Base-by-base conservation (phyloP, 768 basidiomycete species). In the Auricularia sp. region DNA sequence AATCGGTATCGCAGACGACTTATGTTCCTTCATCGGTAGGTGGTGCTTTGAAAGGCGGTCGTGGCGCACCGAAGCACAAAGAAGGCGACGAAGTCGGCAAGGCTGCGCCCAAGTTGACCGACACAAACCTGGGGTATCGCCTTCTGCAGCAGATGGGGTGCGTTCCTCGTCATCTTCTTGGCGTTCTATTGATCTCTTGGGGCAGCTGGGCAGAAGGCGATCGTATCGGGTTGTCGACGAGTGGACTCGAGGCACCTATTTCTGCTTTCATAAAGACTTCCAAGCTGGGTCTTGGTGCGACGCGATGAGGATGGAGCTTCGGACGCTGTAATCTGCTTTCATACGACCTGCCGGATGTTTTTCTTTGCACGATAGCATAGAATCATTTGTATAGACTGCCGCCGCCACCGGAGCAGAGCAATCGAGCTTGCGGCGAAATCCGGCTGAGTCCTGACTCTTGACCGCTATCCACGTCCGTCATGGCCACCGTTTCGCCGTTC, bases 1-100 rank as follows among this genome's bases (percentile, higher is more conserved):
- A 65, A 80, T 67, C 75, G 82, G 65, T 68, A 77, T 16, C 61
- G 61, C 39, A 44, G 18, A 24, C 35, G 14, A 18, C 45, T 18
- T 0, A 56, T 14, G 0, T 13, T 34, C 42, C 8, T 6, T 35
- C 18, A 68, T 72, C 71, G 67, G 69, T 35, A 75, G 75, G 18
- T 75, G 76, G 36, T 73, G 70, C 37, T 73, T 75, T n/a, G 72
- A 71, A 29, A 71, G 72, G 24, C 74, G 74, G n/a, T 74, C 70
- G 65, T 34, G 58, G 56, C 65, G 70, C 79, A 65, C 82, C 84
- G 21, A 77, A 77, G 65, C 89, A 89, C 63, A 79, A 77, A 59
- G 94, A 97, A 39, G 94, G 94, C 34, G 93, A 95, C 62, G 86
- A 87, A 68, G 92, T 97, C 58, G 94, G 94, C 16, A 88, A 88